These are phyloP conservation scores for Rhodotorula sp. DNA, from an alignment of 1,284 basidiomycete species.

Conservation along the genomic window DNA sequence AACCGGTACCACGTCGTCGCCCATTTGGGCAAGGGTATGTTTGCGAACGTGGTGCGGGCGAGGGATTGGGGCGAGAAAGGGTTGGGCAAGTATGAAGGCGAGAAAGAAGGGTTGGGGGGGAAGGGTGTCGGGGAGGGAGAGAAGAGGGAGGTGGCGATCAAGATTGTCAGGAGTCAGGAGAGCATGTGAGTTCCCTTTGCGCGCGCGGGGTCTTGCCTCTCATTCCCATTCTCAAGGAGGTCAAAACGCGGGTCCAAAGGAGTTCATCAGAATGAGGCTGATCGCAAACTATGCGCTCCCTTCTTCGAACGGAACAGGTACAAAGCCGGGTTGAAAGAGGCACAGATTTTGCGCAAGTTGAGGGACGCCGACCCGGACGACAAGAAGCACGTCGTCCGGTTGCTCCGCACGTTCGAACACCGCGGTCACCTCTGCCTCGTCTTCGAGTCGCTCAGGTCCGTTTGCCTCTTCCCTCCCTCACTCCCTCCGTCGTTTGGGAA, in stretches of 20 bases:
- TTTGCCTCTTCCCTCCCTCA: conserved; percentile 23
- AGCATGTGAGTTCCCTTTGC: conserved; percentile 87
- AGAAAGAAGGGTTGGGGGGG: conserved; percentile 20
- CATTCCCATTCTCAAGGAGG: no score
- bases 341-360: conserved; percentile 80
- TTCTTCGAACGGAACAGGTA: conserved; percentile 60
- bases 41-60: conserved; percentile 90
- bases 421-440: conserved; percentile 95
- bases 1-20: conserved; percentile 94
- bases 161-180: conserved; percentile 93
- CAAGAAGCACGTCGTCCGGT: conserved; percentile 87
- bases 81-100: conserved; percentile 23
- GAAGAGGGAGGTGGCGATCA: conserved; percentile 83
- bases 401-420: conserved; percentile 93
- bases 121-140: conserved; percentile 18
- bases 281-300: background rate
- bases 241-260: no score
- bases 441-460: conserved; percentile 86
- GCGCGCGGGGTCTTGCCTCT: no score
- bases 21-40: conserved; percentile 96
- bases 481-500: no score
- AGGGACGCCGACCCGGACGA: conserved; percentile 88
- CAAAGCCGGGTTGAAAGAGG: conserved; percentile 91
- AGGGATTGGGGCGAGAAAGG: conserved; percentile 65
- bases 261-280: no score